Conservation (phyloP, 192 early-diverging fungal species). For the Coemansia sp. region DNA sequence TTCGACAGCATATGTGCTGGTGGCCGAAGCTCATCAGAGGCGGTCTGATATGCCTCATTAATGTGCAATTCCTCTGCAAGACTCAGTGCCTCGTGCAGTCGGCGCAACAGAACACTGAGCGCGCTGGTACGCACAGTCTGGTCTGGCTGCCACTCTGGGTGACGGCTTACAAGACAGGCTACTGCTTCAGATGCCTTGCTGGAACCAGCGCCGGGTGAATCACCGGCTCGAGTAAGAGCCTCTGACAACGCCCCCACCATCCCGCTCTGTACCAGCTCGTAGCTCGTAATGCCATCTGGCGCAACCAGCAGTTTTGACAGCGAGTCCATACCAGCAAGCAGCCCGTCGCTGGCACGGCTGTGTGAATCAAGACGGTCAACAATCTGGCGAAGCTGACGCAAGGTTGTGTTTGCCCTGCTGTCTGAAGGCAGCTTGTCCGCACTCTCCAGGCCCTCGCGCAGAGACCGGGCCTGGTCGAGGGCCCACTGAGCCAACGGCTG, state of each 20-base stretch:
- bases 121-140: constrained; percentile 25
- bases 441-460: neutral
- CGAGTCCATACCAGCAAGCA: neutral
- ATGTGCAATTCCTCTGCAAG: constrained; percentile 59
- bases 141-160: neutral
- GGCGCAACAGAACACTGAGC: constrained; percentile 52
- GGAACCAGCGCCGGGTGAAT: neutral
- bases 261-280: constrained; percentile 74
- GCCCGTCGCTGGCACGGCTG: neutral
- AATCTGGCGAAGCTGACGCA: constrained; percentile 1
- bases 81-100: constrained; percentile 66
- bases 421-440: neutral
- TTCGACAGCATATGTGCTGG: constrained; percentile 66
- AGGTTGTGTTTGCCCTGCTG: neutral
- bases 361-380: constrained; percentile 1
- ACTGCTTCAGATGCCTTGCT: neutral
- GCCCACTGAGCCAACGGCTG: constrained; percentile 1
- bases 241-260: constrained; percentile 54
- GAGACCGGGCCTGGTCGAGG: constrained; percentile 4
- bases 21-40: constrained; percentile 29
- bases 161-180: neutral
- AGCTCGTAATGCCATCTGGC: constrained; percentile 58
- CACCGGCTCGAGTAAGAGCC: neutral
- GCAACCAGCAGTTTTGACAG: constrained; percentile 8
- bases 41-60: constrained; percentile 52